Evolutionary conservation across 345 rosid genomes (phyloP).

Genomic region (Salix udensis): DNA sequence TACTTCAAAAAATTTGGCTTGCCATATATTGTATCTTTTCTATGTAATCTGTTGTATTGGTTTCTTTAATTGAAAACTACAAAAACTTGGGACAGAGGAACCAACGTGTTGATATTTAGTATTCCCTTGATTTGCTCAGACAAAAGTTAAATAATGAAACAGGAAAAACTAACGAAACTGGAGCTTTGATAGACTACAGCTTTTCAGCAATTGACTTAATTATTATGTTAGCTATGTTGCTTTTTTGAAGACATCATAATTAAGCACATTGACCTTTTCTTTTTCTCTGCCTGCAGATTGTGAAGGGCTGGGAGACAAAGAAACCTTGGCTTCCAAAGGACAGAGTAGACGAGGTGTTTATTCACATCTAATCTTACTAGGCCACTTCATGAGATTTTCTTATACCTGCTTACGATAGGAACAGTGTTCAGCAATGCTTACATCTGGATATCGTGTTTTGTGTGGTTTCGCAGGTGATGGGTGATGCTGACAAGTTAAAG

Average conservation of each 20-base stretch:
- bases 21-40: no score
- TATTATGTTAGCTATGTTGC: neutral
- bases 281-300: slow-evolving; percentile 40
- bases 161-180: neutral
- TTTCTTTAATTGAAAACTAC: neutral
- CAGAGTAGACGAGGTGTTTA: slow-evolving; percentile 63
- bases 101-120: neutral
- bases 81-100: neutral
- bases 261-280: slow-evolving; percentile 1
- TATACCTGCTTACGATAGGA: neutral
- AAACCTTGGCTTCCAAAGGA: slow-evolving; percentile 92
- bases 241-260: neutral
- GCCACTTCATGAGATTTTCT: neutral
- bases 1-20: no score
- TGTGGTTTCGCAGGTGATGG: slow-evolving; percentile 43
- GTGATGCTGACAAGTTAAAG: slow-evolving; percentile 58
- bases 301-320: slow-evolving; percentile 59
- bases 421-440: neutral
- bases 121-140: neutral
- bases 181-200: neutral
- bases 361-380: neutral
- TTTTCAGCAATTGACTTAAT: neutral
- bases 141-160: neutral
- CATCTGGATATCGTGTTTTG: neutral
- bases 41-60: neutral